phyloP scores from a whole-genome alignment of 805 yeast species.

The Metschnikowia continentalis region DNA sequence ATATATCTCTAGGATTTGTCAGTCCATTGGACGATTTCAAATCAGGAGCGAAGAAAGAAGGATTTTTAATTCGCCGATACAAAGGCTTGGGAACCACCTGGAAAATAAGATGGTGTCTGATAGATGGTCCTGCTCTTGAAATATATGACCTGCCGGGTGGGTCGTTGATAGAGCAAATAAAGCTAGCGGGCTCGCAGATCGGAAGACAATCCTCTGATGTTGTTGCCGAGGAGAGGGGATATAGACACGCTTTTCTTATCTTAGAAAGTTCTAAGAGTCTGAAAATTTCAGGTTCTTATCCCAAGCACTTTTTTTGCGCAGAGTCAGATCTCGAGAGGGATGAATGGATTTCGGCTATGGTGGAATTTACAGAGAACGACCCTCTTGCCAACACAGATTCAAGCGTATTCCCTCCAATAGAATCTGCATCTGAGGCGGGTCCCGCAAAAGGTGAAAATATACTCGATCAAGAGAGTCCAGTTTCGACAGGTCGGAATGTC shows the following conservation, averaged over 20 bases:
- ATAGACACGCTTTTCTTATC: conserved; percentile 57
- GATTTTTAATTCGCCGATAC: conserved; percentile 58
- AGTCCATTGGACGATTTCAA: conserved; percentile 52
- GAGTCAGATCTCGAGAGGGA: conserved; percentile 77
- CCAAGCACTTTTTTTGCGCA: conserved; percentile 68
- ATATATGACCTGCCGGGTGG: conserved; percentile 59
- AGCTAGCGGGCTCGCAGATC: conserved; percentile 48
- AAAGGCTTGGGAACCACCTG: conserved; percentile 62
- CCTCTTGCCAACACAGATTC: conserved; percentile 4
- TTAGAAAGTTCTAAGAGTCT: conserved; percentile 42
- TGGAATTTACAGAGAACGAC: conserved; percentile 29
- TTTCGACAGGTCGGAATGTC: conserved; percentile 1
- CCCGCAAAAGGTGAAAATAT: neutral
- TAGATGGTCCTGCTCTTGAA: conserved; percentile 55
- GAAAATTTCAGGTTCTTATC: conserved; percentile 30
- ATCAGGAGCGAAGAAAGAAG: conserved; percentile 57
- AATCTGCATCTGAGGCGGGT: neutral
- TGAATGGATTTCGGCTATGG: conserved; percentile 54
- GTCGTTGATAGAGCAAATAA: conserved; percentile 47
- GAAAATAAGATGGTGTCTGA: conserved; percentile 66
- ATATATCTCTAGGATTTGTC: conserved; percentile 63
- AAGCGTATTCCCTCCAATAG: neutral
- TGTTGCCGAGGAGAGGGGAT: conserved; percentile 45
- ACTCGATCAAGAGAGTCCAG: neutral
- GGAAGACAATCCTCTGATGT: conserved; percentile 47